phyloP scores from a whole-genome alignment of 352 stramenopile species.

The Phytopythium boreale region DNA sequence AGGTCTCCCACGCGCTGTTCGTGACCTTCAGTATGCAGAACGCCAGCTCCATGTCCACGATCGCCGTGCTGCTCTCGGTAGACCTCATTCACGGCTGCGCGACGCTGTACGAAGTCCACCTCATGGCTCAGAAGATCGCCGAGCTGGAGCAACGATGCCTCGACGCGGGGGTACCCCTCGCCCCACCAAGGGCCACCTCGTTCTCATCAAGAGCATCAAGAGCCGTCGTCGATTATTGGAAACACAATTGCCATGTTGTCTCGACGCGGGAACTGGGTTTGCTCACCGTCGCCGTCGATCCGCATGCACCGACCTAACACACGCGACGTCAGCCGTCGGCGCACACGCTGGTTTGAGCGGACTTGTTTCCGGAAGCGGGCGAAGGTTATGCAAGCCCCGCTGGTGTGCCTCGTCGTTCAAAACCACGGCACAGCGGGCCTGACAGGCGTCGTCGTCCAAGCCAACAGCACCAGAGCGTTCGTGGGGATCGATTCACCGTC shows the following conservation, averaged over 20 bases:
- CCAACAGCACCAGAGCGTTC: background rate
- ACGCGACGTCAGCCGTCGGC: background rate
- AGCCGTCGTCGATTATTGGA: background rate
- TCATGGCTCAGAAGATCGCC: background rate
- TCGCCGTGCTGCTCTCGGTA: constrained; percentile 16
- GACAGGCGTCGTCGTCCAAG: background rate
- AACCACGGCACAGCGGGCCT: no score
- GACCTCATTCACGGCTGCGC: constrained; percentile 16
- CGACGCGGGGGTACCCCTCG: no score
- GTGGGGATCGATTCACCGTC: background rate
- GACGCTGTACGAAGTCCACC: constrained; percentile 13
- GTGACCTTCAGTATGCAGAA: constrained; percentile 26
- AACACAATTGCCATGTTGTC: background rate
- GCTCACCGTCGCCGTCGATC: background rate
- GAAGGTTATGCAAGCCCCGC: background rate
- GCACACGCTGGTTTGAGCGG: background rate
- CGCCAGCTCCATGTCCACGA: constrained; percentile 23
- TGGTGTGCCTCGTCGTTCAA: no score
- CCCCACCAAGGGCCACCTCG: no score
- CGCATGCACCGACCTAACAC: background rate
- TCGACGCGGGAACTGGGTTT: background rate
- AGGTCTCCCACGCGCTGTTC: constrained; percentile 20
- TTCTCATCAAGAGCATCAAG: background rate
- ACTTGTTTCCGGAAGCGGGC: background rate
- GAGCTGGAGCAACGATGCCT: background rate